A percentile compares a stretch with the other conserved stretches of the same genome.
Evolutionary conservation across 169 alveolate species (phyloP).

Genomic region (Eimeria necatrix): DNA sequence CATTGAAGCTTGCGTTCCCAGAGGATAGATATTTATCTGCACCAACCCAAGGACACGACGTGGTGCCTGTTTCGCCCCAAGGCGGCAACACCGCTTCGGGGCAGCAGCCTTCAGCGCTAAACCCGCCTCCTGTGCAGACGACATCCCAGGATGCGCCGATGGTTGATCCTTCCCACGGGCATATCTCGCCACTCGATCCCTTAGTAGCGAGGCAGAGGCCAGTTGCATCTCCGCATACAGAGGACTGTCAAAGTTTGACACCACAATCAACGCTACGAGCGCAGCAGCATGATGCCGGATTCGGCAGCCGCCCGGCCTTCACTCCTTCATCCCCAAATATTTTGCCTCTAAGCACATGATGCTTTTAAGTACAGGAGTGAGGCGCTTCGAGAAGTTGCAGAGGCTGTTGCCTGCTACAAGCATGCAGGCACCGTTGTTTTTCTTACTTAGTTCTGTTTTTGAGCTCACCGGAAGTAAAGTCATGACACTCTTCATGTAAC

Average conservation of each 20-base stretch:
- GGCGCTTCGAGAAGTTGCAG: too few species aligned
- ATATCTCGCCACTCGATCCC: background rate
- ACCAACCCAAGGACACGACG: constrained; percentile 47
- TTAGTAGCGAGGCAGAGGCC: constrained; percentile 38
- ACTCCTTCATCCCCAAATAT: constrained; percentile 3
- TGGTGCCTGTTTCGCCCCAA: background rate
- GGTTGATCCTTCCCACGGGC: background rate
- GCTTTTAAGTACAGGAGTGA: too few species aligned
- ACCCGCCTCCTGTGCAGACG: background rate
- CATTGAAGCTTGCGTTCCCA: constrained; percentile 57
- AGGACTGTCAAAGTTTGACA: background rate
- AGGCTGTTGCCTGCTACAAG: too few species aligned
- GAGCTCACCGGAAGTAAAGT: too few species aligned
- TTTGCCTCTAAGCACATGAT: constrained; percentile 25
- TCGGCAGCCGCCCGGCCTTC: constrained; percentile 1
- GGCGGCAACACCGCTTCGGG: constrained; percentile 20
- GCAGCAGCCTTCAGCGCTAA: background rate
- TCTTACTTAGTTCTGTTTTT: too few species aligned
- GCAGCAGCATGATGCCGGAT: constrained; percentile 51
- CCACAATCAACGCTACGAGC: constrained; percentile 4
- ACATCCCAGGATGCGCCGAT: constrained; percentile 17
- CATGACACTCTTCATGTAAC: too few species aligned
- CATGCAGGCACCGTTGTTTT: too few species aligned
- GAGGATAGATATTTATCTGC: constrained; percentile 61
- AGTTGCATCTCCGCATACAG: background rate